Base-by-base conservation (phyloP, 805 yeast species). In the Spencermartinsiella europaea region DNA sequence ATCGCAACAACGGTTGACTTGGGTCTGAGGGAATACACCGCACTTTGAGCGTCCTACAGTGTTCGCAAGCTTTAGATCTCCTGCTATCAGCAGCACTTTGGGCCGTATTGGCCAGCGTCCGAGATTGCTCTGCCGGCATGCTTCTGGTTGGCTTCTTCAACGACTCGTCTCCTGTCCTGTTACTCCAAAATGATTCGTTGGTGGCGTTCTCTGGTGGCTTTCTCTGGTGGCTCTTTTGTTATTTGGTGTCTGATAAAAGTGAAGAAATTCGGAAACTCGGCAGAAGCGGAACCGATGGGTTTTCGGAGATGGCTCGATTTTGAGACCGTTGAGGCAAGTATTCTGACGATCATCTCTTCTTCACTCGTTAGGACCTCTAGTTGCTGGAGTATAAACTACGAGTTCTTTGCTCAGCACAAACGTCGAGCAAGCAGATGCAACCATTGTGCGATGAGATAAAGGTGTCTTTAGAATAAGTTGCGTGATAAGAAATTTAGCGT, bases 21-120 rank as follows among this genome's bases (percentile, higher is more conserved):
- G 69, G 67, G 58, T 81, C 81, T 1, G 82, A 70, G 0, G 95
- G 93, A 5, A 83, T 79, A 64, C 97, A 89, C 55, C 83, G 80
- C 28, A 89, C 96, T 60, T 89, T 89, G 42, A 87, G 72, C 0
- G 85, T 63, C 57, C 91, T 95, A 60, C 97, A 89, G 42, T 64
- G 57, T 21, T 62, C 63, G 48, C 72, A 68, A 7, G 72, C 72
- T 44, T 60, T 56, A 21, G 59, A 42, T 19, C 62, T 39, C 17
- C 57, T 38, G 31, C 38, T 39, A 10, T 45, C 48, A 14, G 42
- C 42, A 21, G 39, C 42, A 40, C 31, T 7, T 12, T 7, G 12
- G 31, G 7, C 31, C 12, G 31, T 12, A 7, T 25, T 12, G 7
- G 31, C 31, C 31, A 25, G 12, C 10, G 10, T 25, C 7, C 12